Evolutionary conservation across 23 red algal species (phyloP).

Genomic region (Gracilaria gracilis): DNA sequence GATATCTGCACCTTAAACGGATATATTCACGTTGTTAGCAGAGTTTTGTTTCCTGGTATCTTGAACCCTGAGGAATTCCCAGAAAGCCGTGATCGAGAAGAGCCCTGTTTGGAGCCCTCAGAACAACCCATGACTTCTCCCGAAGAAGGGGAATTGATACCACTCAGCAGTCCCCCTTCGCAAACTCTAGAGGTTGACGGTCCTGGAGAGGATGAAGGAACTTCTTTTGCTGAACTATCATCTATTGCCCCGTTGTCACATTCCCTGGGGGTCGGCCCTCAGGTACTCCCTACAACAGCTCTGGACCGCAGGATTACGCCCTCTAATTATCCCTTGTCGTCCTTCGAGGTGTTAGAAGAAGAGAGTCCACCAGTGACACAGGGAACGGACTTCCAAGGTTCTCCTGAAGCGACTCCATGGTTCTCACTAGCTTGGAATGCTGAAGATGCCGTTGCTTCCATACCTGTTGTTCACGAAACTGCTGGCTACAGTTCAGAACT

Average conservation of each 20-base stretch:
- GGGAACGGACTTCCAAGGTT: neutral
- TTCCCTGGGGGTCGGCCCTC: neutral
- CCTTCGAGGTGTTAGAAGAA: neutral
- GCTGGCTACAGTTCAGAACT: neutral
- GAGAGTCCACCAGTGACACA: neutral
- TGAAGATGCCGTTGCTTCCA: neutral
- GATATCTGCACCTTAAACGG: constrained; percentile 45
- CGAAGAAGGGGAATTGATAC: neutral
- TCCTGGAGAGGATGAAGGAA: neutral
- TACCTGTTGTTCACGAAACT: neutral
- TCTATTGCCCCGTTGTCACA: neutral
- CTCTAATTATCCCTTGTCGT: neutral
- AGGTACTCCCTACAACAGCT: neutral
- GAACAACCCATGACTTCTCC: neutral
- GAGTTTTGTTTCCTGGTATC: constrained; percentile 26
- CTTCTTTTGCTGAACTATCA: neutral
- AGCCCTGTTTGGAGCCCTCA: neutral
- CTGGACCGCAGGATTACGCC: neutral
- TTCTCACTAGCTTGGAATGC: neutral
- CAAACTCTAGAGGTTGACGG: neutral
- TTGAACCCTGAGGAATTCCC: neutral
- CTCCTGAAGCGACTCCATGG: neutral
- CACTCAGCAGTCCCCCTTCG: too few relatives aligned
- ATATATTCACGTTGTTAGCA: constrained; percentile 35
- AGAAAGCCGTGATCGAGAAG: neutral